Conservation (phyloP, 306 rosid genomes). For the Quercus mongolica region DNA sequence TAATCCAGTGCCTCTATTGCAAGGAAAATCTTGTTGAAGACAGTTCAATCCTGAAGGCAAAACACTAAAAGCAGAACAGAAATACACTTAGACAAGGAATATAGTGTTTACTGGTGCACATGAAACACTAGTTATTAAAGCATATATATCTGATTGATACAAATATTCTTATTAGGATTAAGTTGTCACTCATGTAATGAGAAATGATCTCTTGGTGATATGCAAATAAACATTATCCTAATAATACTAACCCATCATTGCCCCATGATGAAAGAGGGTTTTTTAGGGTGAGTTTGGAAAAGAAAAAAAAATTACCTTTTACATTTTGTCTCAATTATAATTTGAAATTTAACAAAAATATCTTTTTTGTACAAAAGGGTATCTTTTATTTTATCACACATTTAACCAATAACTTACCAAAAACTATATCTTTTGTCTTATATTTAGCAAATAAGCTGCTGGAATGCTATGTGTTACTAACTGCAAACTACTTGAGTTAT, state of each 20-base stretch:
- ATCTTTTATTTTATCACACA: too few species aligned
- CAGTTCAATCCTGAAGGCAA: conserved; percentile 65
- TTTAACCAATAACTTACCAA: too few species aligned
- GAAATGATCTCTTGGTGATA: neutral
- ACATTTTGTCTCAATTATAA: too few species aligned
- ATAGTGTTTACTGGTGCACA: neutral
- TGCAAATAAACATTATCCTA: neutral
- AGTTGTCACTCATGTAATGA: neutral
- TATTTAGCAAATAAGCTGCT: too few species aligned
- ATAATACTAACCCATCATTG: neutral
- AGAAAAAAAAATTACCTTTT: too few species aligned
- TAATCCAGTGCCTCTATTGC: conserved; percentile 46
- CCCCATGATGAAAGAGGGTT: neutral
- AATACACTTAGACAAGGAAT: neutral
- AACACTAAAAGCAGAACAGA: conserved; percentile 38
- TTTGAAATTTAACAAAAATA: too few species aligned
- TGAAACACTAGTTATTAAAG: neutral
- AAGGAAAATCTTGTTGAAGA: conserved; percentile 67
- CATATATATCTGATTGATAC: neutral
- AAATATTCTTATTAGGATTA: neutral
- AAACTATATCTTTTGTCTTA: too few species aligned
- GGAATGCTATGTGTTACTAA: too few species aligned
- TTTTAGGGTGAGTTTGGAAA: too few species aligned
- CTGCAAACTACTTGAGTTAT: too few species aligned
- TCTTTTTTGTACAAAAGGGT: too few species aligned